A percentile compares a stretch with the other conserved stretches of the same genome.
phyloP scores from a whole-genome alignment of 2,329 filamentous ascomycete species.

The Macrophomina phaseolina region DNA sequence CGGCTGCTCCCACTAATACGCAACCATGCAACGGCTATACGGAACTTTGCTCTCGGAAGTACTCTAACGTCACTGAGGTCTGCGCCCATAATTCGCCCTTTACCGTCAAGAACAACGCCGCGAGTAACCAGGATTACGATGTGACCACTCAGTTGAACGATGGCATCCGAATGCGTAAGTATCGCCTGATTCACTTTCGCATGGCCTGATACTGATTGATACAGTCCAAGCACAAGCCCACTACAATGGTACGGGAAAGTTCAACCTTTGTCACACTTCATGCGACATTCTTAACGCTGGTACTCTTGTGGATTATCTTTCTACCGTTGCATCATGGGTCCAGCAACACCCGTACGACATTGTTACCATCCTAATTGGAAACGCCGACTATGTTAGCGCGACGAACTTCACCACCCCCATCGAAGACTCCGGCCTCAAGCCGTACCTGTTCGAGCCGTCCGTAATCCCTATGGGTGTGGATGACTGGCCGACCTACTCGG shows the following conservation, averaged over 20 bases:
- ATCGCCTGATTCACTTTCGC: too few relatives aligned
- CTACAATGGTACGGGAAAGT: constrained; percentile 58
- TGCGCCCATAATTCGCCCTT: constrained; percentile 49
- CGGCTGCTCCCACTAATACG: constrained; percentile 44
- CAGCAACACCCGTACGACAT: constrained; percentile 81
- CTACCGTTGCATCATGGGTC: constrained; percentile 74
- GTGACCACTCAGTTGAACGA: constrained; percentile 48
- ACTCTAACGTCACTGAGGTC: constrained; percentile 50
- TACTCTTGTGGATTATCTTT: constrained; percentile 75
- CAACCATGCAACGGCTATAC: constrained; percentile 50
- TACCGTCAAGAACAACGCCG: constrained; percentile 41
- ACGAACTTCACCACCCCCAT: constrained; percentile 71
- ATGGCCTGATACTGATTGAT: constrained; percentile 1
- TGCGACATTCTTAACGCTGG: constrained; percentile 84
- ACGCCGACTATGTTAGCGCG: constrained; percentile 73
- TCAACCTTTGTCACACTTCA: constrained; percentile 81
- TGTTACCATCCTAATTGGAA: constrained; percentile 83
- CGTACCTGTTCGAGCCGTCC: constrained; percentile 75
- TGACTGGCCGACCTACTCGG: constrained; percentile 83
- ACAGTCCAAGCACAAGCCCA: constrained; percentile 67
- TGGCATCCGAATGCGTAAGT: constrained; percentile 44
- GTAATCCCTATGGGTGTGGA: constrained; percentile 71
- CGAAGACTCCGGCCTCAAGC: constrained; percentile 71
- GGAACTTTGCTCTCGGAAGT: constrained; percentile 47
- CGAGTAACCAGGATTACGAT: constrained; percentile 43